Evolutionary conservation across 352 stramenopile species (phyloP), one percentile per base, ranked within the genome.

Genomic region (Pythium pyrilobum): DNA sequence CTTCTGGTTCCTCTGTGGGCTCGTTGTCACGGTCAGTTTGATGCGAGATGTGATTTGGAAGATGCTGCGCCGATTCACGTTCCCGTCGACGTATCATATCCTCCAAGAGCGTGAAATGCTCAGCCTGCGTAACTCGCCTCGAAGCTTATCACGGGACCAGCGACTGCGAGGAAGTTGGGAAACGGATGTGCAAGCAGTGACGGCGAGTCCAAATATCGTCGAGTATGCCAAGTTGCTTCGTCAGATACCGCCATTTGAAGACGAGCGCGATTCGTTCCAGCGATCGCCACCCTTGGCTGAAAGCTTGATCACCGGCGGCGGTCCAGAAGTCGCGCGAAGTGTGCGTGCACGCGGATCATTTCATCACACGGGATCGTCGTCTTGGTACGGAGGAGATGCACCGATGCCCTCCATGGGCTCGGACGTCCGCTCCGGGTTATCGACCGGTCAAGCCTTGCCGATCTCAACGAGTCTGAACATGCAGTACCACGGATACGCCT

Each of bases 41-140:
- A 43, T 91, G n/a, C 73, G 81, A 28, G 81, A 91, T 40, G 34
- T 67, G 28, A 60, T 91, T 11, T 91, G 81, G 81, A 91, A 91
- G 53, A 64, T 87, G 43, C 41, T 91, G 33, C 77, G 77, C 15
- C 81, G 81, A 5, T 59, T 88, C 41, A 67, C 59, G 23, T 76
- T 76, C 11, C 81, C 81, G 5, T 86, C 77, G 12, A 77, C 78
- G 34, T 89, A 91, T 39, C 81, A 91, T 43, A 91, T 91, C 46
- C 42, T 91, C 3, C 81, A 91, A 42, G 81, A 91, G 42, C 81
- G 81, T 1, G 81, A 91, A 36, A 69, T 76, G 46, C 66, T 91
- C 44, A 67, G 61, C 10, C 59, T 89, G 27, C 68, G 70, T 4
- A 89, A 81, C 36, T 86, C 77, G 5, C 77, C 77, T 15, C 69